Evolutionary conservation across 148 eudicot genomes (phyloP).

Genomic region (Cornus kousa): DNA sequence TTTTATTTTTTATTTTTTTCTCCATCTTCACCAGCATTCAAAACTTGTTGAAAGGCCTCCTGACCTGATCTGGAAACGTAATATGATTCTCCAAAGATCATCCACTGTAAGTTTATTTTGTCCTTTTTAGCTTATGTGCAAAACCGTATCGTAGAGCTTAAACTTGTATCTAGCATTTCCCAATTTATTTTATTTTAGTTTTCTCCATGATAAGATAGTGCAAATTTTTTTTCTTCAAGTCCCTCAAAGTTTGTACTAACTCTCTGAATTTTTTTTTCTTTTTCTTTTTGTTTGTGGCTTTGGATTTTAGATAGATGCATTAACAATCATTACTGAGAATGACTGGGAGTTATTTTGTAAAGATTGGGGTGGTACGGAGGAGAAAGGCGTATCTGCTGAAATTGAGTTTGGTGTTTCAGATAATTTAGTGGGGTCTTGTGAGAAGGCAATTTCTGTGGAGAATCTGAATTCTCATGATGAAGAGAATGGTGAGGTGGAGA

Average conservation of each 20-base stretch:
- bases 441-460: slow-evolving; percentile 47
- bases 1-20: background rate
- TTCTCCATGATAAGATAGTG: background rate
- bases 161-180: background rate
- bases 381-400: slow-evolving; percentile 63
- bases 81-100: slow-evolving; percentile 55
- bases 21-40: slow-evolving; percentile 51
- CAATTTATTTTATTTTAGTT: background rate
- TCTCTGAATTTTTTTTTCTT: slow-evolving; percentile 4
- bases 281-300: slow-evolving; percentile 10
- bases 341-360: slow-evolving; percentile 87
- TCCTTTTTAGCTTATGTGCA: slow-evolving; percentile 3
- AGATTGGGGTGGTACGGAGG: slow-evolving; percentile 72
- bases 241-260: background rate
- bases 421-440: slow-evolving; percentile 33
- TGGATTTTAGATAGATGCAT: slow-evolving; percentile 59
- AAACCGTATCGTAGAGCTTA: background rate
- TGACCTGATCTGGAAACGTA: slow-evolving; percentile 65
- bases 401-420: slow-evolving; percentile 44
- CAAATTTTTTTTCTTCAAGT: background rate
- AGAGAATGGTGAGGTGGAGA: slow-evolving; percentile 45
- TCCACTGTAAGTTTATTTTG: slow-evolving; percentile 54
- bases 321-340: slow-evolving; percentile 63
- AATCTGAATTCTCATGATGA: slow-evolving; percentile 34
- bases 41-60: slow-evolving; percentile 80